Conservation (phyloP, 2,329 filamentous ascomycete species). For the Cladosporium halotolerans region DNA sequence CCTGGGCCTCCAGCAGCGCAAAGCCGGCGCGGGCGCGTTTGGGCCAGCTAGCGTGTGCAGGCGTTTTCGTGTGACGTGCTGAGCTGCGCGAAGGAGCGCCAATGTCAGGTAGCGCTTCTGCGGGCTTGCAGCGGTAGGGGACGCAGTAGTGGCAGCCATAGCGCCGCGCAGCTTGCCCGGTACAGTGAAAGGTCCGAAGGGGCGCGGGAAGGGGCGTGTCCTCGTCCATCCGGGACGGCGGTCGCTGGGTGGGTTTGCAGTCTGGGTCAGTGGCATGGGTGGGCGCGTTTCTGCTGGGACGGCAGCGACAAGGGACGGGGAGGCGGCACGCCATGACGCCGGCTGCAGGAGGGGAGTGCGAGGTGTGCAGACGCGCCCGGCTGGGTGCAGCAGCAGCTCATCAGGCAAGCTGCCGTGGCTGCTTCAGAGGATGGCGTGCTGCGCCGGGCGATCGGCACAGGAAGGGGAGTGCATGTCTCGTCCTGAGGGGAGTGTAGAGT, state of each 20-base stretch:
- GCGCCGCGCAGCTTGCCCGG: background rate
- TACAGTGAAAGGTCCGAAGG: slow-evolving; percentile 5
- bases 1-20: background rate
- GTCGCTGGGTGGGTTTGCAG: background rate
- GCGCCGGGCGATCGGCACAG: too few relatives aligned
- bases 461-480: too few relatives aligned
- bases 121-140: background rate
- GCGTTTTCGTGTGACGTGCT: slow-evolving; percentile 11
- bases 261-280: background rate
- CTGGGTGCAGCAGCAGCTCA: too few relatives aligned
- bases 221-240: slow-evolving; percentile 1
- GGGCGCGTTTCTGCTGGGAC: slow-evolving; percentile 1
- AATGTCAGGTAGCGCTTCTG: slow-evolving; percentile 2
- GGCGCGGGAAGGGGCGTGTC: background rate
- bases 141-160: too few relatives aligned
- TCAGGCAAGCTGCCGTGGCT: too few relatives aligned
- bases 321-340: background rate
- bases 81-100: slow-evolving; percentile 6
- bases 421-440: too few relatives aligned
- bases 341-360: too few relatives aligned
- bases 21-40: background rate
- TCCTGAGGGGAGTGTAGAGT: too few relatives aligned
- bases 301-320: background rate
- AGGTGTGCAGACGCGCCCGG: too few relatives aligned
- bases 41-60: background rate